Evolutionary conservation across 306 rosid species (phyloP).

Genomic region (Citrullus colocynthis): DNA sequence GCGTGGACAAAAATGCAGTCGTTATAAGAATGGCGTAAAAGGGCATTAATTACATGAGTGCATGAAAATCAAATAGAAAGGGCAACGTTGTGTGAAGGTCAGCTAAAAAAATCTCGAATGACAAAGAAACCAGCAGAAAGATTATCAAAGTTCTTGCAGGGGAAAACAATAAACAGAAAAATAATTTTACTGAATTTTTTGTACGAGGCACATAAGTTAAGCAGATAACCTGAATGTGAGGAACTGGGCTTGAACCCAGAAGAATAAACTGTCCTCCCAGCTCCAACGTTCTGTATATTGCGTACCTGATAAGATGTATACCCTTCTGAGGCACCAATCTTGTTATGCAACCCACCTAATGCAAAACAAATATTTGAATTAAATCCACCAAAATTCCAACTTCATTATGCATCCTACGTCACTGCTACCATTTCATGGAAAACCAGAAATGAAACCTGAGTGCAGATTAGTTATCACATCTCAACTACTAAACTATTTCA

Average conservation of each 20-base stretch:
- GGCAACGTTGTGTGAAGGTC: neutral
- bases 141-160: neutral
- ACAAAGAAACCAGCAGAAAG: neutral
- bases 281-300: slow-evolving; percentile 71
- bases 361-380: neutral
- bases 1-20: slow-evolving; percentile 7
- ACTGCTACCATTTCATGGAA: neutral
- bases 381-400: neutral
- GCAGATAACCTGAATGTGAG: slow-evolving; percentile 64
- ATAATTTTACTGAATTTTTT: neutral
- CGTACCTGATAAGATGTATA: slow-evolving; percentile 90
- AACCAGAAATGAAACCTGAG: neutral
- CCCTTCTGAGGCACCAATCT: slow-evolving; percentile 99
- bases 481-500: neutral
- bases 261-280: slow-evolving; percentile 93
- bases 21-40: neutral
- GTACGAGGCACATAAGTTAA: slow-evolving; percentile 10
- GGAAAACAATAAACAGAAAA: too few relatives aligned
- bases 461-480: neutral
- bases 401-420: neutral
- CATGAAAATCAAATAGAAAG: neutral
- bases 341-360: slow-evolving; percentile 89
- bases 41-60: neutral
- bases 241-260: slow-evolving; percentile 91
- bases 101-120: neutral